These are phyloP conservation scores for Ophiosphaerella herpotricha DNA, from an alignment of 2,329 filamentous ascomycete genomes.

Conservation along the genomic window DNA sequence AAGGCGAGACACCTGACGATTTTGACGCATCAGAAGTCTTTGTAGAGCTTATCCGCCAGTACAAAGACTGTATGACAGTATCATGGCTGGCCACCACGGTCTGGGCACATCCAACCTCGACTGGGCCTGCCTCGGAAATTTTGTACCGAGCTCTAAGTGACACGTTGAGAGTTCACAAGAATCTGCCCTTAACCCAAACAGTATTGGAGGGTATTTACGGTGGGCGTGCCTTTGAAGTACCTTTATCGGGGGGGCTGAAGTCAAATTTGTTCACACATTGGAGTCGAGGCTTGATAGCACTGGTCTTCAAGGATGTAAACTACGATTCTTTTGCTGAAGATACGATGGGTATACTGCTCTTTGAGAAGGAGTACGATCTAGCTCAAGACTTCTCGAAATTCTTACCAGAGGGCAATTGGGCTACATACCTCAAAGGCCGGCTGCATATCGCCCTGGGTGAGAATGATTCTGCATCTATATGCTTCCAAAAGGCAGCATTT, in stretches of 20 bases:
- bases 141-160: conserved; percentile 32
- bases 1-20: conserved; percentile 70
- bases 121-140: conserved; percentile 32
- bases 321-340: conserved; percentile 47
- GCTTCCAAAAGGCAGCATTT: conserved; percentile 82
- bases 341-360: conserved; percentile 52
- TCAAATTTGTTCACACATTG: conserved; percentile 50
- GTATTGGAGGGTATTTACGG: conserved; percentile 44
- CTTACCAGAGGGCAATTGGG: conserved; percentile 62
- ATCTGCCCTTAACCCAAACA: conserved; percentile 42
- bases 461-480: conserved; percentile 70
- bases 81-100: conserved; percentile 42
- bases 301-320: conserved; percentile 41
- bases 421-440: conserved; percentile 81
- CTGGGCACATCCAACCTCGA: conserved; percentile 38
- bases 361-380: conserved; percentile 52
- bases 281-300: conserved; percentile 52
- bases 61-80: conserved; percentile 44
- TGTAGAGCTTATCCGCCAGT: conserved; percentile 60
- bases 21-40: conserved; percentile 67
- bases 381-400: conserved; percentile 70
- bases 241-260: conserved; percentile 30
- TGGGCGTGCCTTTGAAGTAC: conserved; percentile 36
- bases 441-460: conserved; percentile 75
- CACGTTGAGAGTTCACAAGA: conserved; percentile 26